These are phyloP conservation scores for Gastrodia elata DNA, from an alignment of 106 monocot species.

Conservation along the genomic window DNA sequence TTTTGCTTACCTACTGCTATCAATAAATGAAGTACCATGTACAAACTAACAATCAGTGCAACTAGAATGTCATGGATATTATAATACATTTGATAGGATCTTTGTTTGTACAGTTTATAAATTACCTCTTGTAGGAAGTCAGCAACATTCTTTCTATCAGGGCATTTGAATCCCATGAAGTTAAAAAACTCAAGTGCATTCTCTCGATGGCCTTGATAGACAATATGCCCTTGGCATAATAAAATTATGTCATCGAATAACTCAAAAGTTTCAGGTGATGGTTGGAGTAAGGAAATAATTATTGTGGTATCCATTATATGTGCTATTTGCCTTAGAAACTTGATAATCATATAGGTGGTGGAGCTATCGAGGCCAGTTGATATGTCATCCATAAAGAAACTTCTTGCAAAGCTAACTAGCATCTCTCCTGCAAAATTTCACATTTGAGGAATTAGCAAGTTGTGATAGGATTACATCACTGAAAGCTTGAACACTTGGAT, in stretches of 20 bases:
- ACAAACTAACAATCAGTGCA: conserved; percentile 1
- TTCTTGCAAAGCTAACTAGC: conserved; percentile 68
- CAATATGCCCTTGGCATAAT: conserved; percentile 60
- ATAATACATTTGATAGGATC: not conserved
- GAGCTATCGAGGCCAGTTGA: conserved; percentile 89
- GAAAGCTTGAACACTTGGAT: not conserved
- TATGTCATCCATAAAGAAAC: conserved; percentile 93
- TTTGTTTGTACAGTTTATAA: not conserved
- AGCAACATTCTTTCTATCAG: conserved; percentile 61
- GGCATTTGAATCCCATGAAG: conserved; percentile 61
- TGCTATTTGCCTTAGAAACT: conserved; percentile 58
- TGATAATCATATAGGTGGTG: conserved; percentile 80
- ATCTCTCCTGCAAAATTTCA: conserved; percentile 58
- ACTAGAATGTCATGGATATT: not conserved
- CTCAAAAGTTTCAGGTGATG: conserved; percentile 70
- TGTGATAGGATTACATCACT: not conserved
- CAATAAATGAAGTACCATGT: not conserved
- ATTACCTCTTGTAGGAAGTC: conserved; percentile 84
- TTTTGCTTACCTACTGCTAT: not conserved
- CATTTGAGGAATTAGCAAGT: not conserved
- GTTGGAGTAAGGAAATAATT: conserved; percentile 83
- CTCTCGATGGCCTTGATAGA: conserved; percentile 75
- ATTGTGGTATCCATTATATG: conserved; percentile 68
- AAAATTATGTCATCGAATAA: conserved; percentile 74
- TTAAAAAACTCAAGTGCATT: conserved; percentile 63